A percentile compares a stretch with the other conserved stretches of the same genome.
These are phyloP conservation scores for Annona cherimola DNA, from an alignment of 164 flowering plant genomes.

Conservation along the genomic window DNA sequence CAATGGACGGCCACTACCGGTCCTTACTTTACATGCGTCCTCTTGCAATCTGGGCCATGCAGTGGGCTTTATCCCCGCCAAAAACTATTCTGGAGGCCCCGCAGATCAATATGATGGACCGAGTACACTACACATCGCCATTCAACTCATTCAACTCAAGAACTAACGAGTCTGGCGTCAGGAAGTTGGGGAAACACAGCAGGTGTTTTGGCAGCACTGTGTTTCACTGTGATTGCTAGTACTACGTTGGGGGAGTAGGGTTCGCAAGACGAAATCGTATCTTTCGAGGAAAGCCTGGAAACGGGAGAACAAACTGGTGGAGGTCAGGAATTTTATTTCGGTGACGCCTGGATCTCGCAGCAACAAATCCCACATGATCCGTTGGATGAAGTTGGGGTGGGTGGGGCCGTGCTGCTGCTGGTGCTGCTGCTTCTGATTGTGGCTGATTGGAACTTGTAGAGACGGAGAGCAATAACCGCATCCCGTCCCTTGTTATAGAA, in stretches of 20 bases:
- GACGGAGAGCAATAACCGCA: too few relatives aligned
- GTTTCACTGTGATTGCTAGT: constrained; percentile 56
- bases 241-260: neutral
- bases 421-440: too few relatives aligned
- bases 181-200: constrained; percentile 36
- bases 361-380: too few relatives aligned
- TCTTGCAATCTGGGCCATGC: constrained; percentile 94
- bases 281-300: neutral
- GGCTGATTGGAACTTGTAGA: too few relatives aligned
- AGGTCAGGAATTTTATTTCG: neutral
- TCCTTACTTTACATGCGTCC: constrained; percentile 89
- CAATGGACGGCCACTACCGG: constrained; percentile 77
- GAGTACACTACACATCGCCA: constrained; percentile 29
- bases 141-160: constrained; percentile 15
- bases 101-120: constrained; percentile 65
- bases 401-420: too few relatives aligned
- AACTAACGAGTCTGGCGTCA: constrained; percentile 29
- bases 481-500: too few relatives aligned
- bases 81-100: constrained; percentile 73
- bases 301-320: neutral
- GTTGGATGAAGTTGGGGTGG: too few relatives aligned
- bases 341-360: too few relatives aligned
- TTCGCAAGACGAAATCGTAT: neutral
- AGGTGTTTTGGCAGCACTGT: constrained; percentile 54
- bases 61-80: constrained; percentile 69